Evolutionary conservation across 225 moss, liverwort and hornwort species (phyloP), one percentile per base, ranked within the genome.

Genomic region (Neckera pumila): DNA sequence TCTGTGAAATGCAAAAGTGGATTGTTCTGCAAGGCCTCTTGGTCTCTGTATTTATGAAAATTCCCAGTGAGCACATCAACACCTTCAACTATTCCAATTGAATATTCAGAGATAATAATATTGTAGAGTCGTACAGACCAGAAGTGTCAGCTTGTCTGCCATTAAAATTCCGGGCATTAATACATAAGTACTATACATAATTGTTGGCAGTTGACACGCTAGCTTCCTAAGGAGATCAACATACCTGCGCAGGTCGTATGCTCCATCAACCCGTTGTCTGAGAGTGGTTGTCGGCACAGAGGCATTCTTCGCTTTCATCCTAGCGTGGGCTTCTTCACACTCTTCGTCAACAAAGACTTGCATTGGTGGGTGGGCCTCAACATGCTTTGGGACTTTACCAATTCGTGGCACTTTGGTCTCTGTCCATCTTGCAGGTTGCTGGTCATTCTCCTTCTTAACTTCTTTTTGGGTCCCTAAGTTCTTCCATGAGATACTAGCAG

Each of bases 381-480:
- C 91, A 64, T 90, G 89, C 79, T 93, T 94, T 12, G 91, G 84
- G 53, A 81, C 89, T 87, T 97, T 94, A 59, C 90, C 93, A 69
- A 94, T 70, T 33, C 88, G 86, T 84, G 85, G 94, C 42, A 98
- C 87, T 89, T 89, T 95, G 16, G 93, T 92, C 57, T 96, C 95
- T 54, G 88, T 95, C 98, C 98, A 98, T 63, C 90, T 96, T 71
- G 87, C 87, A 77, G 98, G 97, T 76, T 89, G 83, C 90, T 95
- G 98, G 49, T 88, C 90, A 78, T 98, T 97, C 83, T 97, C 98
- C 87, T 98, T 98, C 86, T 54, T 90, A 49, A 85, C 85, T 76
- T 95, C 96, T 82, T 91, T 90, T 34, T 92, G 96, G 81, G 90
- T 92, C 20, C 93, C 94, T 40, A 97, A 89, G 67, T 93, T 90